Conservation (phyloP, 805 yeast species). For the Wickerhamomyces pijperi region DNA sequence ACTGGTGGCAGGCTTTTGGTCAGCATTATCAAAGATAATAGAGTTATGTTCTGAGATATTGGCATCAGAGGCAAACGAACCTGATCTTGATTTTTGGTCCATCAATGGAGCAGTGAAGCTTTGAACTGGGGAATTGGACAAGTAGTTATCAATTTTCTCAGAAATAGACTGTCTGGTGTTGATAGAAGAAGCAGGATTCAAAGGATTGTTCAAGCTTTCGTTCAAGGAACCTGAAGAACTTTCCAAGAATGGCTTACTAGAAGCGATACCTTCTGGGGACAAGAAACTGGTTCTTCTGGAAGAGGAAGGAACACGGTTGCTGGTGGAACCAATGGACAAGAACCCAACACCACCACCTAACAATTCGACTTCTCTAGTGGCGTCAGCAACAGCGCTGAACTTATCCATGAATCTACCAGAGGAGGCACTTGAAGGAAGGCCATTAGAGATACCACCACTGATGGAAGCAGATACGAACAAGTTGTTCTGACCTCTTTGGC, state of each 20-base stretch:
- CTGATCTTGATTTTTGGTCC: conserved; percentile 6
- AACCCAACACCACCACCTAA: conserved; percentile 32
- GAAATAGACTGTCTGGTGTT: conserved; percentile 18
- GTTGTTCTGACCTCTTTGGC: conserved; percentile 16
- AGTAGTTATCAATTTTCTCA: conserved; percentile 51
- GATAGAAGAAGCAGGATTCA: conserved; percentile 7
- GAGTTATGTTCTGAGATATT: conserved; percentile 25
- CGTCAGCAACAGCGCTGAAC: conserved; percentile 56
- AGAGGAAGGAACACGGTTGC: conserved; percentile 25
- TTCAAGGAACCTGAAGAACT: conserved; percentile 19
- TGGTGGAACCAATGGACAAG: conserved; percentile 21
- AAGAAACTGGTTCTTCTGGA: conserved; percentile 45
- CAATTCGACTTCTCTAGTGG: conserved; percentile 54
- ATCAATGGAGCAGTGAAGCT: conserved; percentile 14
- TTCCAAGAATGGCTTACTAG: conserved; percentile 14
- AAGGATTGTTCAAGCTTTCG: conserved; percentile 18
- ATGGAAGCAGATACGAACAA: conserved; percentile 52
- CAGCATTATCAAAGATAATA: conserved; percentile 18
- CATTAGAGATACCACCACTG: conserved; percentile 30
- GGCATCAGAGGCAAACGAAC: conserved; percentile 19
- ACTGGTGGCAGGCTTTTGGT: conserved; percentile 15
- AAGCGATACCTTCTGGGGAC: conserved; percentile 20
- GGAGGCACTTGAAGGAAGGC: conserved; percentile 15
- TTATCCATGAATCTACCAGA: conserved; percentile 43
- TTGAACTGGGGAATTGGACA: conserved; percentile 29